Conservation (phyloP, 2,329 filamentous ascomycete genomes). For the Periconia digitata region DNA sequence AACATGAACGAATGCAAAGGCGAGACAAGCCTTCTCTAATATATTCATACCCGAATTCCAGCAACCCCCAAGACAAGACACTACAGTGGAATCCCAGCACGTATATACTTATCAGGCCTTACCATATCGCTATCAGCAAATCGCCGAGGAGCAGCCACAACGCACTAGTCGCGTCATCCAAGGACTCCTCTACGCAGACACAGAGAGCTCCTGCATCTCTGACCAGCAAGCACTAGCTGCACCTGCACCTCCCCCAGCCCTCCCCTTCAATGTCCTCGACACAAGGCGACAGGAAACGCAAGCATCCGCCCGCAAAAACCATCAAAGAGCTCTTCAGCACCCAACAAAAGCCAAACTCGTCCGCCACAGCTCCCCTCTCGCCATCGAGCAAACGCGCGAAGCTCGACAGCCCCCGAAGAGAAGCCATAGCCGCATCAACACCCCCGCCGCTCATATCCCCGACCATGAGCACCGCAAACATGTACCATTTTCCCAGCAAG, state of each 20-base stretch:
- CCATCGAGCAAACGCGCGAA: conserved; percentile 35
- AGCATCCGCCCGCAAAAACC: conserved; percentile 39
- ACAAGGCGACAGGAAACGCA: conserved; percentile 37
- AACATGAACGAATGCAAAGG: no score
- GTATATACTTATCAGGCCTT: no score
- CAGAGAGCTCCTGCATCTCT: conserved; percentile 2
- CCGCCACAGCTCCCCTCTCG: conserved; percentile 27
- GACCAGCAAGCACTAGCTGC: conserved; percentile 17
- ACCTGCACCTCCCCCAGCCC: conserved; percentile 1
- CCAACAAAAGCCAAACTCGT: conserved; percentile 35
- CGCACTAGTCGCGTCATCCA: conserved; percentile 31
- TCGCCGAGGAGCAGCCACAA: conserved; percentile 4
- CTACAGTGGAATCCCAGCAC: no score
- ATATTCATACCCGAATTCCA: no score
- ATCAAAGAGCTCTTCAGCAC: conserved; percentile 40
- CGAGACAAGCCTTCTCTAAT: no score
- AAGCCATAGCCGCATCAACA: conserved; percentile 6
- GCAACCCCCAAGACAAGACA: no score
- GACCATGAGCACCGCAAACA: conserved; percentile 35
- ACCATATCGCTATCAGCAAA: conserved; percentile 6
- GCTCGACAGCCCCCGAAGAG: conserved; percentile 25
- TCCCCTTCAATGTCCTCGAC: conserved; percentile 35
- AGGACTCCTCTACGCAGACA: conserved; percentile 17
- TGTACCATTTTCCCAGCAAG: conserved; percentile 41
- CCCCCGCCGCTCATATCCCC: conserved; percentile 9